phyloP scores from a whole-genome alignment of 2,329 filamentous ascomycete species.

The Chaetomium olivaceum region DNA sequence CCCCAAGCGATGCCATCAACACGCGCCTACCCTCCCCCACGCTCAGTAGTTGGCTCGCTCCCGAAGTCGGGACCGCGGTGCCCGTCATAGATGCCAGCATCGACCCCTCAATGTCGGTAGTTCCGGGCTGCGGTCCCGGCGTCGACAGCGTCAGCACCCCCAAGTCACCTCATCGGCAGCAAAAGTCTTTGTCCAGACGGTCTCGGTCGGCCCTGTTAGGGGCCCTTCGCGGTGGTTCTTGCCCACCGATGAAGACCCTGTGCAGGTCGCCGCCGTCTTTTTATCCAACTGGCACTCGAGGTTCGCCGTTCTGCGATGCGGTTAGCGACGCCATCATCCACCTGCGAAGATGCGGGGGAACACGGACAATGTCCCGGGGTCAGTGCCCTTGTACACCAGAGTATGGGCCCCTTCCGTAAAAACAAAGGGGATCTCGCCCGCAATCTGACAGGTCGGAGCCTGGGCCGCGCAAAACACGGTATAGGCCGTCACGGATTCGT shows the following conservation, averaged over 20 bases:
- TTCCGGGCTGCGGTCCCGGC: conserved; percentile 37
- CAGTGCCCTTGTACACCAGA: conserved; percentile 47
- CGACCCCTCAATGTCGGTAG: conserved; percentile 29
- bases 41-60: neutral
- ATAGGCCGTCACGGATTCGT: conserved; percentile 46
- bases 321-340: conserved; percentile 12
- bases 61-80: conserved; percentile 9
- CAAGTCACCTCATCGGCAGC: conserved; percentile 45
- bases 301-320: conserved; percentile 44
- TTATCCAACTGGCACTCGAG: conserved; percentile 47
- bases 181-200: conserved; percentile 49
- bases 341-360: neutral
- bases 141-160: conserved; percentile 48
- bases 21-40: neutral
- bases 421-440: conserved; percentile 49
- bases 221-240: conserved; percentile 43
- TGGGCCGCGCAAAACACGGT: conserved; percentile 51
- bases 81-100: conserved; percentile 20
- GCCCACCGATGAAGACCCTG: conserved; percentile 49
- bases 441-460: conserved; percentile 46
- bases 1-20: conserved; percentile 1
- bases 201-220: conserved; percentile 46
- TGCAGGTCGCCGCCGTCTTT: conserved; percentile 49
- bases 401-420: conserved; percentile 49
- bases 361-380: conserved; percentile 47